A percentile compares a stretch with the other conserved stretches of the same genome.
Conservation (phyloP, 805 yeast species). For the Teunomyces funiuensis region DNA sequence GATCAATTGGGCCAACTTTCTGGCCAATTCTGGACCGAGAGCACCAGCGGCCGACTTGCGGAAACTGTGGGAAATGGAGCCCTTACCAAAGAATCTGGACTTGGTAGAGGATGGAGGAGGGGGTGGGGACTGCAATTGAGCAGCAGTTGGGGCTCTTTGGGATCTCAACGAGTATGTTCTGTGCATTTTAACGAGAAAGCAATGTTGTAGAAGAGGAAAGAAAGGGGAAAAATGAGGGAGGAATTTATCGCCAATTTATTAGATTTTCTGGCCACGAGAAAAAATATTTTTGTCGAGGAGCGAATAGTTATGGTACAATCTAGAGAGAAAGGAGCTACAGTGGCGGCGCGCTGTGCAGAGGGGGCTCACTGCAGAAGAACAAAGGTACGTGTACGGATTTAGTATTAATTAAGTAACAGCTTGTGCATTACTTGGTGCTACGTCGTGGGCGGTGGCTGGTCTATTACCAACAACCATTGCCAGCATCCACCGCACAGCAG, state of each 20-base stretch:
- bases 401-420: too few species aligned
- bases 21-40: slow-evolving; percentile 91
- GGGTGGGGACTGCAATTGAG: slow-evolving; percentile 76
- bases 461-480: background rate
- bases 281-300: slow-evolving; percentile 3
- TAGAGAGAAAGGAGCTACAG: background rate
- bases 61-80: slow-evolving; percentile 64
- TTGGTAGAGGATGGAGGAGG: slow-evolving; percentile 79
- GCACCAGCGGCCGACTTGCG: slow-evolving; percentile 88
- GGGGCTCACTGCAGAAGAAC: background rate
- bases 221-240: slow-evolving; percentile 5
- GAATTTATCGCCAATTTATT: slow-evolving; percentile 5
- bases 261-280: slow-evolving; percentile 3
- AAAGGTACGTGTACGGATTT: too few species aligned
- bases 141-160: slow-evolving; percentile 78
- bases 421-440: too few species aligned
- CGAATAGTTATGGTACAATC: slow-evolving; percentile 3
- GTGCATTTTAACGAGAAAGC: slow-evolving; percentile 51
- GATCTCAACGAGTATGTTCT: slow-evolving; percentile 82
- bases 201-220: slow-evolving; percentile 4
- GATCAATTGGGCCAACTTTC: slow-evolving; percentile 86
- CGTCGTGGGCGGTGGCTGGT: too few species aligned
- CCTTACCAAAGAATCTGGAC: slow-evolving; percentile 70
- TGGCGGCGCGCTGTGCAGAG: background rate
- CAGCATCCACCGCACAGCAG: background rate